phyloP scores from a whole-genome alignment of 2,329 filamentous ascomycete genomes.

The Aureobasidium mangrovei region DNA sequence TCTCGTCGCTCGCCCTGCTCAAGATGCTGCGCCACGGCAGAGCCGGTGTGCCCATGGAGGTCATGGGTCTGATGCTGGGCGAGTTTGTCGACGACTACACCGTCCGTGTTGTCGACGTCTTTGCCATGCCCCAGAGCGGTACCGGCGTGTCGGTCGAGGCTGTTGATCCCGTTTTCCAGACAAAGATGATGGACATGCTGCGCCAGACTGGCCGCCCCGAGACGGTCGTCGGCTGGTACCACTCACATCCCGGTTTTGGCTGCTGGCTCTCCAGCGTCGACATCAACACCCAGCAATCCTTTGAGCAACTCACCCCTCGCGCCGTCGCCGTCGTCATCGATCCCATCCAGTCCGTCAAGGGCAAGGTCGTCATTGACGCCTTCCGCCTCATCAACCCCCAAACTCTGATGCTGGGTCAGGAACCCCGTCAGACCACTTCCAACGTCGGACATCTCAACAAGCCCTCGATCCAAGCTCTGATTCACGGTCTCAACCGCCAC shows the following conservation, averaged over 20 bases:
- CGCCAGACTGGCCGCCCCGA: conserved; percentile 93
- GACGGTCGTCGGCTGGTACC: conserved; percentile 98
- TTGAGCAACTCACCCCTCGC: conserved; percentile 93
- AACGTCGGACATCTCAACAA: conserved; percentile 98
- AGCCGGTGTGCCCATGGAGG: conserved; percentile 98
- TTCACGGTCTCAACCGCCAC: conserved; percentile 94
- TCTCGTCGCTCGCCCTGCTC: conserved; percentile 89
- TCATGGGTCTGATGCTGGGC: conserved; percentile 98
- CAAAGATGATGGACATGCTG: conserved; percentile 99
- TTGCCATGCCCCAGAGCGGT: conserved; percentile 98
- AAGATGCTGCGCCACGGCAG: conserved; percentile 99
- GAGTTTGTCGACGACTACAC: conserved; percentile 99
- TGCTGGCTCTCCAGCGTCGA: conserved; percentile 99
- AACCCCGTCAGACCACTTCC: conserved; percentile 93
- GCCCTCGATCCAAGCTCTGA: conserved; percentile 97
- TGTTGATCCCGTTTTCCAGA: conserved; percentile 97
- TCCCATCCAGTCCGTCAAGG: conserved; percentile 98
- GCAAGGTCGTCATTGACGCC: conserved; percentile 97
- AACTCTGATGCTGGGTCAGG: conserved; percentile 94
- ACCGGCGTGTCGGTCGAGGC: conserved; percentile 97
- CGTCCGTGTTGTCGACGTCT: conserved; percentile 94
- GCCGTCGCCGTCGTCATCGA: conserved; percentile 97
- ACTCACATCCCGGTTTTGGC: conserved; percentile 97
- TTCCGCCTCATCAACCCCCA: conserved; percentile 98
- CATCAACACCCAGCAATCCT: conserved; percentile 99